Base-by-base conservation (phyloP, 257 asterid genomes). In the Voacanga thouarsii region DNA sequence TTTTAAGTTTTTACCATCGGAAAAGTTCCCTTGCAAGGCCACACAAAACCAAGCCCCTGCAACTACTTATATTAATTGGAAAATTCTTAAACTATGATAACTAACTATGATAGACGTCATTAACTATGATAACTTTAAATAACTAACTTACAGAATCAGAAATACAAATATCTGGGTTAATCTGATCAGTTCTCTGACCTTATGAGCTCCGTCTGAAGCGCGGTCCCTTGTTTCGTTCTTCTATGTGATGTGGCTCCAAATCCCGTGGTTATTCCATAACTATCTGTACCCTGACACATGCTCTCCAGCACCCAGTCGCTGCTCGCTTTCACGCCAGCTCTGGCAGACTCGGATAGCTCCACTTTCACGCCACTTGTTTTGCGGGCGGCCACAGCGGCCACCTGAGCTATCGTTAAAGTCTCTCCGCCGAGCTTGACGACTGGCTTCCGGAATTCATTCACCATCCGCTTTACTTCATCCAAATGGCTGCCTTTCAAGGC, bases 241-340 rank as follows among this genome's bases (percentile, higher is more conserved):
- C 83, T 50, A 30, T 79, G 83, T 14, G 85, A 82, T 0, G 75
- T 78, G 66, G 85, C 85, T 26, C 85, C 85, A 75, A 82, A 82
- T n/a, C 85, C 85, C 1, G 85, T 78, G 2, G 85, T 78, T 14
- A 81, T 76, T 19, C 84, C 82, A 47, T 81, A 81, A 45, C 79
- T 77, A 45, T 82, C 85, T 0, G 74, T 82, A 0, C 85, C 85
- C 26, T 51, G 79, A 24, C 56, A 50, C 80, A 82, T 79, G 47
- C 85, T 82, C 51, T 82, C 85, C 85, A 75, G 4, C 23, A 82
- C 85, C 85, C 85, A 82, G 0, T 82, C 83, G 49, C 83, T 78
- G 59, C 85, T 78, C 1, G 83, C 85, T 41, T 70, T 68, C 75
- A 82, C 85, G 3, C 78, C 83, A 10, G 44, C 80, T 60, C 53